phyloP scores from a whole-genome alignment of 306 rosid genomes.

The Nissolia schottii region DNA sequence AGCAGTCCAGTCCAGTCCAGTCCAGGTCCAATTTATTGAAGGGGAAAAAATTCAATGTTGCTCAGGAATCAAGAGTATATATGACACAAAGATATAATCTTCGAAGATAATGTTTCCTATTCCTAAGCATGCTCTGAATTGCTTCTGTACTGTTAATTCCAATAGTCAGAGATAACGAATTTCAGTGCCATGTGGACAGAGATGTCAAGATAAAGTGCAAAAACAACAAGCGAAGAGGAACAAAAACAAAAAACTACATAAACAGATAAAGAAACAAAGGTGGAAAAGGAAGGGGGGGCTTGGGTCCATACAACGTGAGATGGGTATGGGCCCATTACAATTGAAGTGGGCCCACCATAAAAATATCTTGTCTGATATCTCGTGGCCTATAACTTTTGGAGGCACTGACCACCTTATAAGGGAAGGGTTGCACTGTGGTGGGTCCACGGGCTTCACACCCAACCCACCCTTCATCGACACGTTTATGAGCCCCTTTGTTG shows the following conservation, averaged over 20 bases:
- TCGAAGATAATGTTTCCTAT: too few species aligned
- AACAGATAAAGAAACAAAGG: not conserved
- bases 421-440: not conserved
- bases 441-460: not conserved
- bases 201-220: not conserved
- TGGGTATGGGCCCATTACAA: conserved; percentile 12
- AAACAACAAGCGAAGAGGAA: not conserved
- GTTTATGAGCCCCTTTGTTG: not conserved
- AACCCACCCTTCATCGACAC: conserved; percentile 13
- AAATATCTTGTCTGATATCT: conserved; percentile 17
- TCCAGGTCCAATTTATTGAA: too few species aligned
- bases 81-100: too few species aligned
- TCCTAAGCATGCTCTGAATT: not conserved
- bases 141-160: not conserved
- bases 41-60: too few species aligned
- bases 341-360: not conserved
- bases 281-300: not conserved
- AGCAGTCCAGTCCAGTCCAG: too few species aligned
- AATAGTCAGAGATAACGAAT: not conserved
- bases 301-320: not conserved
- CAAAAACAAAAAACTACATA: not conserved
- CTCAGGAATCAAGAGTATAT: too few species aligned
- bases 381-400: conserved; percentile 23
- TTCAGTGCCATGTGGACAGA: not conserved
- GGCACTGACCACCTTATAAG: not conserved